phyloP scores from a whole-genome alignment of 2,329 filamentous ascomycete genomes.

The Fonsecaea pedrosoi region DNA sequence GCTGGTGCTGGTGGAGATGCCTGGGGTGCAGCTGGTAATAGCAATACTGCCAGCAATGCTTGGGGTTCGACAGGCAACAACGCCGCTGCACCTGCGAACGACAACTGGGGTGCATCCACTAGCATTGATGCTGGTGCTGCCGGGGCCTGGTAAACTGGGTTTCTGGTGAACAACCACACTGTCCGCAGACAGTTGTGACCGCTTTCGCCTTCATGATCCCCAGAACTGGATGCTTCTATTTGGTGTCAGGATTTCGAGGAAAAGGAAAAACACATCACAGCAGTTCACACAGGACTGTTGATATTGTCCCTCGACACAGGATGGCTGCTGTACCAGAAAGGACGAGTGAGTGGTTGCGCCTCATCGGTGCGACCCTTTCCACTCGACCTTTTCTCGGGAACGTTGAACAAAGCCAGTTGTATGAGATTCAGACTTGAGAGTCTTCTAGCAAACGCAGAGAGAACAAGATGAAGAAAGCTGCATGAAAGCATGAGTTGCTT shows the following conservation, averaged over 20 bases:
- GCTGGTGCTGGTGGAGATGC: conserved; percentile 11
- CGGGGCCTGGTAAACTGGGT: conserved; percentile 18
- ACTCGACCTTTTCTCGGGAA: neutral
- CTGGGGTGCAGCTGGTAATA: conserved; percentile 16
- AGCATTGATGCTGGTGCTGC: conserved; percentile 5
- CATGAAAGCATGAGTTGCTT: neutral
- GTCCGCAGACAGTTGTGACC: neutral
- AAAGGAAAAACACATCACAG: neutral
- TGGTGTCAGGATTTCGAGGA: neutral
- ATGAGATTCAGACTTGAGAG: neutral
- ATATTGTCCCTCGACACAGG: neutral
- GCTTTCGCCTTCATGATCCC: neutral
- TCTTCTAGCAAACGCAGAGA: neutral
- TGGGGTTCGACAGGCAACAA: neutral
- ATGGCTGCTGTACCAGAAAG: neutral
- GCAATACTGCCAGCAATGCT: neutral
- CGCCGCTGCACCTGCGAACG: neutral
- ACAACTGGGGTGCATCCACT: neutral
- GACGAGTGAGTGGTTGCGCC: neutral
- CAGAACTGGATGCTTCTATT: neutral
- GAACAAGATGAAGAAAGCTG: neutral
- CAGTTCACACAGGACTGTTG: neutral
- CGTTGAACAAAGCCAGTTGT: neutral
- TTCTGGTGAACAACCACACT: conserved; percentile 2
- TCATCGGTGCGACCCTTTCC: neutral